These are phyloP conservation scores for Umbelopsis sp. DNA, from an alignment of 192 early-diverging fungal species.

Conservation along the genomic window DNA sequence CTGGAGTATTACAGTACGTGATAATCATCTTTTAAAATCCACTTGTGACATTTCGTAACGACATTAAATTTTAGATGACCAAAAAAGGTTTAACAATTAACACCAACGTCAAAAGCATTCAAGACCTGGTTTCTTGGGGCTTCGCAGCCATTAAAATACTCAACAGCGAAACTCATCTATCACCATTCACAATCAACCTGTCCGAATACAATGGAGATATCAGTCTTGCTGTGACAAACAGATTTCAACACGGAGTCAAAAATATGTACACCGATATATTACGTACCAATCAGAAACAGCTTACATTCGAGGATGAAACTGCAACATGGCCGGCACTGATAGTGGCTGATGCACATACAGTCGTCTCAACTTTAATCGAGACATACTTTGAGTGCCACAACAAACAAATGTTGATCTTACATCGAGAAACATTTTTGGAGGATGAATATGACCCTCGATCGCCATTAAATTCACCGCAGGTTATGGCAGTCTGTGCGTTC, in stretches of 20 bases:
- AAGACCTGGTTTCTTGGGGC: slow-evolving; percentile 3
- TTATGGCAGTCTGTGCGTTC: background rate
- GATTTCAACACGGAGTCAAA: background rate
- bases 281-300: background rate
- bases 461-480: background rate
- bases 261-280: background rate
- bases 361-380: background rate
- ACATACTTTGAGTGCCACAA: background rate
- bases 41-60: background rate
- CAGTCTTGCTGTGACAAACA: background rate
- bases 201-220: slow-evolving; percentile 5
- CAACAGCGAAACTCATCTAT: background rate
- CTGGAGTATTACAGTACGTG: slow-evolving; percentile 1
- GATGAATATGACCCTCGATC: background rate
- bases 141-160: slow-evolving; percentile 1
- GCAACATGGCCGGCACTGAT: background rate
- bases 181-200: background rate
- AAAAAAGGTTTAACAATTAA: slow-evolving; percentile 13
- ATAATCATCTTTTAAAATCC: too few relatives aligned
- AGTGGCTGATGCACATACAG: background rate
- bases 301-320: background rate
- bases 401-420: background rate
- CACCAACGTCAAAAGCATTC: background rate
- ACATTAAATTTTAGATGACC: background rate
- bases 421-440: background rate